Evolutionary conservation across 2,329 filamentous ascomycete species (phyloP).

Genomic region (Helotiales sp.): DNA sequence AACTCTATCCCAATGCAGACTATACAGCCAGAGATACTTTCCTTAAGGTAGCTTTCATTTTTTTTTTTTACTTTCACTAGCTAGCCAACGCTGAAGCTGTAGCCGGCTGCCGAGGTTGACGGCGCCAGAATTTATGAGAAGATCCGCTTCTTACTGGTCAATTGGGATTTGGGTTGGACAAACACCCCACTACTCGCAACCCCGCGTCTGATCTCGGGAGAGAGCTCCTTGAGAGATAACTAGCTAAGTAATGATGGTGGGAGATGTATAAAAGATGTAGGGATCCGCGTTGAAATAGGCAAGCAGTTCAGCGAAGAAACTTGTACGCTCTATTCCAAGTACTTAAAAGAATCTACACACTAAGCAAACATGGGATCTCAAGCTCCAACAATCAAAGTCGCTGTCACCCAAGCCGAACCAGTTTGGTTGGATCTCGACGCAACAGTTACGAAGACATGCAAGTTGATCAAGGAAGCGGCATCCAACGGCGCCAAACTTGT

Average conservation of each 20-base stretch:
- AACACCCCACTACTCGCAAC: background rate
- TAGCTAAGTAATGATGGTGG: background rate
- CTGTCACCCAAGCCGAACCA: constrained; percentile 62
- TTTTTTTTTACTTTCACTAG: too few species aligned
- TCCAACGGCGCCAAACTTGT: constrained; percentile 58
- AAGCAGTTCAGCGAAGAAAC: background rate
- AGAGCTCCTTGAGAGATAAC: background rate
- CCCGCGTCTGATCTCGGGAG: background rate
- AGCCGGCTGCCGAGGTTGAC: background rate
- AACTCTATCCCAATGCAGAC: too few species aligned
- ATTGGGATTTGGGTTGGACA: background rate
- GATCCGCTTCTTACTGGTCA: background rate
- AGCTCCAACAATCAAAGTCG: constrained; percentile 43
- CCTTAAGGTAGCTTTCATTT: too few species aligned
- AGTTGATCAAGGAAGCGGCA: constrained; percentile 60
- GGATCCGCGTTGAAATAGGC: background rate
- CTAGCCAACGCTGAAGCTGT: too few species aligned
- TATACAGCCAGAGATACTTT: too few species aligned
- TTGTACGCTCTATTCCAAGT: background rate
- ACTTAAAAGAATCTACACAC: background rate
- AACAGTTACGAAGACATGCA: constrained; percentile 60
- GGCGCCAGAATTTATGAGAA: background rate
- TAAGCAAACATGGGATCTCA: background rate
- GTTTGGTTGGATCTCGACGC: constrained; percentile 63
- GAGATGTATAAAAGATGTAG: background rate